These are phyloP conservation scores for Symbiodinium natans DNA, from an alignment of 73 alveolate species.

Conservation along the genomic window DNA sequence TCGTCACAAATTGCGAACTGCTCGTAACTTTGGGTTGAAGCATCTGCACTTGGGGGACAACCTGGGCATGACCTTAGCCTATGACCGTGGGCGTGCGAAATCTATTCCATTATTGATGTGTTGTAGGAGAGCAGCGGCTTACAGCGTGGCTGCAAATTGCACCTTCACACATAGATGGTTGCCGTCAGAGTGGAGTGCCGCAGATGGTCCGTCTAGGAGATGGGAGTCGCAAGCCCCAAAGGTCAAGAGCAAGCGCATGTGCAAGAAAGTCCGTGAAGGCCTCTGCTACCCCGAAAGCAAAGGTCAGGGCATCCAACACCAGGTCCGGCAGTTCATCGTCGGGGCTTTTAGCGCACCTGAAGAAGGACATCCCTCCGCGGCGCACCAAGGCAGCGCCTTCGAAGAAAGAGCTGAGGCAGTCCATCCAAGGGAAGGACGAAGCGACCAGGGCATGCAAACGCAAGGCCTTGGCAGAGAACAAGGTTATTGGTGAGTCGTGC, in stretches of 20 bases:
- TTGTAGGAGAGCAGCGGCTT: conserved; percentile 24
- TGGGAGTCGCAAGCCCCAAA: not conserved
- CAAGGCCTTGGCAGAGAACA: not conserved
- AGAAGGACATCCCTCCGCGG: not conserved
- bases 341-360: not conserved
- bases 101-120: not conserved
- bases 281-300: not conserved
- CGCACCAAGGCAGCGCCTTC: not conserved
- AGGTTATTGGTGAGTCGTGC: not conserved
- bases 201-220: conserved; percentile 39
- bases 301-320: not conserved
- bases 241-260: not conserved
- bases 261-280: not conserved
- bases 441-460: not conserved
- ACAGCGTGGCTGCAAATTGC: not conserved
- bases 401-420: not conserved
- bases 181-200: conserved; percentile 54
- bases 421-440: not conserved
- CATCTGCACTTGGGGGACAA: conserved; percentile 54
- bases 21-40: not conserved
- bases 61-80: conserved; percentile 43
- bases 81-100: conserved; percentile 54
- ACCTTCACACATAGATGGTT: conserved; percentile 18
- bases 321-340: not conserved
- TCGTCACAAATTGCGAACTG: not conserved